Percentiles rank a stretch among this genome's conserved stretches.
phyloP scores from a whole-genome alignment of 306 rosid species.

The Cicer cuneatum region DNA sequence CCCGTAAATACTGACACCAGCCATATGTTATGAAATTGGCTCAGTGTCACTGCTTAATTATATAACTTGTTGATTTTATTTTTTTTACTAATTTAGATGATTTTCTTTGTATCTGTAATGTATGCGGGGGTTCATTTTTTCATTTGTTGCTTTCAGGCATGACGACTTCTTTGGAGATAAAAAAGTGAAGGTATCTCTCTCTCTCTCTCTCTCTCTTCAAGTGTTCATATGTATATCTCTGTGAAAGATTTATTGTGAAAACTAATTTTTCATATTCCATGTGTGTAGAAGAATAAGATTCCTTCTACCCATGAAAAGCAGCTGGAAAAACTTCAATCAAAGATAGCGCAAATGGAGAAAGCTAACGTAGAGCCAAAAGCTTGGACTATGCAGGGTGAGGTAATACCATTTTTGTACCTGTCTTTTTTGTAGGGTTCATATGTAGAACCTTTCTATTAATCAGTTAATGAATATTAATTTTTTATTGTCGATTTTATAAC shows the following conservation, averaged over 20 bases:
- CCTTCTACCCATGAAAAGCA: conserved; percentile 79
- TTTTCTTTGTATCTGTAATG: conserved; percentile 35
- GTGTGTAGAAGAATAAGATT: conserved; percentile 53
- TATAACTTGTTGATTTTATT: conserved; percentile 11
- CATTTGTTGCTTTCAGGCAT: conserved; percentile 59
- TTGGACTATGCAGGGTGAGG: conserved; percentile 99
- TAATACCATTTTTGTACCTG: conserved; percentile 37
- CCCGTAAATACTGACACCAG: background rate
- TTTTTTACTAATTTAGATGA: conserved; percentile 20
- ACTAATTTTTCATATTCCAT: conserved; percentile 20
- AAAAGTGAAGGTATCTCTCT: conserved; percentile 53
- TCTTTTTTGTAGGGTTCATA: conserved; percentile 11
- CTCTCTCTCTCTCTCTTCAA: background rate
- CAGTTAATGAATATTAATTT: conserved; percentile 16
- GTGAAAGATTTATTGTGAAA: background rate
- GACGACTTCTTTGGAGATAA: conserved; percentile 71
- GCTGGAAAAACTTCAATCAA: conserved; percentile 56
- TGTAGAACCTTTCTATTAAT: conserved; percentile 14
- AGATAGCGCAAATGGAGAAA: conserved; percentile 80
- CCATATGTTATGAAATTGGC: conserved; percentile 28
- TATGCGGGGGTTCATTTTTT: conserved; percentile 31
- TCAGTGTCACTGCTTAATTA: background rate
- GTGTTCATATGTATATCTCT: background rate
- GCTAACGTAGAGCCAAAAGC: conserved; percentile 76
- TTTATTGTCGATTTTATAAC: conserved; percentile 37